Evolutionary conservation across 2,329 filamentous ascomycete genomes (phyloP).

Genomic region (Acarospora socialis): DNA sequence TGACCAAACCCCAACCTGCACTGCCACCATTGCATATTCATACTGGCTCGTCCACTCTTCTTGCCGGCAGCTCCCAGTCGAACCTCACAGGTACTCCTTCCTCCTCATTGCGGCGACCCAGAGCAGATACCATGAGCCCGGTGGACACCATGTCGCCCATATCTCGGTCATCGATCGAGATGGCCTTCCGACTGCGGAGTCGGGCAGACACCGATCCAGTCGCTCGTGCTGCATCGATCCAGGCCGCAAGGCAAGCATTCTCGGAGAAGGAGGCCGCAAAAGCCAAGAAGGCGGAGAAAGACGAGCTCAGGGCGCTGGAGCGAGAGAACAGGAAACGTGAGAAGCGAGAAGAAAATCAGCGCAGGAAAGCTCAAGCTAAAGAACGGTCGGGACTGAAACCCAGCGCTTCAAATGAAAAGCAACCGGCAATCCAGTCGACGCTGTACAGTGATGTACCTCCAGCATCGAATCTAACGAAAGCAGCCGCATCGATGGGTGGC

Average conservation of each 20-base stretch:
- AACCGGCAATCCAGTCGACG: no score
- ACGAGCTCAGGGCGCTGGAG: slow-evolving; percentile 34
- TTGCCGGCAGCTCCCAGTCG: slow-evolving; percentile 38
- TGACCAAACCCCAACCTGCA: slow-evolving; percentile 25
- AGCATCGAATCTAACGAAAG: no score
- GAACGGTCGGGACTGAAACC: slow-evolving; percentile 17
- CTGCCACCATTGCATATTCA: slow-evolving; percentile 26
- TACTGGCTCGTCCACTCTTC: slow-evolving; percentile 30
- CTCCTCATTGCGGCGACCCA: slow-evolving; percentile 30
- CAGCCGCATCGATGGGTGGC: no score
- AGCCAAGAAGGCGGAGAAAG: slow-evolving; percentile 38
- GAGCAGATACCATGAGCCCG: slow-evolving; percentile 35
- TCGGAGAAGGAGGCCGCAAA: slow-evolving; percentile 45
- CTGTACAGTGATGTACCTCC: slow-evolving; percentile 23
- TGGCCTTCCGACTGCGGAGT: slow-evolving; percentile 36
- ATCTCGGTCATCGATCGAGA: slow-evolving; percentile 43
- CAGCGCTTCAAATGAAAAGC: slow-evolving; percentile 20
- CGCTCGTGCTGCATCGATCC: slow-evolving; percentile 41
- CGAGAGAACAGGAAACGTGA: slow-evolving; percentile 29
- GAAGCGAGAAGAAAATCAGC: slow-evolving; percentile 27
- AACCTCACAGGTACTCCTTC: slow-evolving; percentile 36
- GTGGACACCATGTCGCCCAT: slow-evolving; percentile 38
- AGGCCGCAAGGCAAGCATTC: slow-evolving; percentile 42
- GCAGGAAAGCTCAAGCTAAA: slow-evolving; percentile 26
- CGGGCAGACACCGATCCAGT: slow-evolving; percentile 33